These are phyloP conservation scores for Fonsecaea multimorphosa DNA, from an alignment of 2,329 filamentous ascomycete species.

Conservation along the genomic window DNA sequence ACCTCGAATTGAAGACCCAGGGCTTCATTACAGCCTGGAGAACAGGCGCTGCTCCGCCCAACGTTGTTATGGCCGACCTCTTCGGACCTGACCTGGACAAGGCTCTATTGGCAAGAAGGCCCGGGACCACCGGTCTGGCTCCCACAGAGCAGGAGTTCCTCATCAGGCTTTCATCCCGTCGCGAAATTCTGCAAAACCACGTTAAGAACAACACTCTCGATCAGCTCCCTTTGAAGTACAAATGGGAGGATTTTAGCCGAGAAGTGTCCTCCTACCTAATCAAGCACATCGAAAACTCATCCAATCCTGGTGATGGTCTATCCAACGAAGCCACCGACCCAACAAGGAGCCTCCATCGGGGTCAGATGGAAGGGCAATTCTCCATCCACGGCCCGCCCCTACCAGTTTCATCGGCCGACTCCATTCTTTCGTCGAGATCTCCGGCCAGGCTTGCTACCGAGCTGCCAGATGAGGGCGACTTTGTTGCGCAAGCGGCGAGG, in stretches of 20 bases:
- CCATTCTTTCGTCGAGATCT: constrained; percentile 11
- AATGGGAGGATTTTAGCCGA: constrained; percentile 68
- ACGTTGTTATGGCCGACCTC: constrained; percentile 64
- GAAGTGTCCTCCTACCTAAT: constrained; percentile 64
- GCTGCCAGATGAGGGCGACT: constrained; percentile 47
- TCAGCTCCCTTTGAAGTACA: constrained; percentile 63
- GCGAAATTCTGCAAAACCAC: constrained; percentile 63
- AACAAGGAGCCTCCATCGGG: constrained; percentile 22
- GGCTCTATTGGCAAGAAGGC: constrained; percentile 60
- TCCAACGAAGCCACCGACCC: constrained; percentile 16
- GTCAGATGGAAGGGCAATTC: constrained; percentile 31
- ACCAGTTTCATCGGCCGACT: constrained; percentile 24
- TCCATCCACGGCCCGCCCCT: constrained; percentile 38
- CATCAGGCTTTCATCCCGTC: constrained; percentile 59
- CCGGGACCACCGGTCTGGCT: constrained; percentile 60
- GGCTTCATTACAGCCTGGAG: constrained; percentile 68
- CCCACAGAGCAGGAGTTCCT: constrained; percentile 67
- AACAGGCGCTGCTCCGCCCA: constrained; percentile 60
- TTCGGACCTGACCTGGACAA: constrained; percentile 65
- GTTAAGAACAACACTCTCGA: constrained; percentile 58
- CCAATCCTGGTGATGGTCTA: constrained; percentile 5
- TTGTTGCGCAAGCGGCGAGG: constrained; percentile 55
- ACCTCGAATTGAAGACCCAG: constrained; percentile 70
- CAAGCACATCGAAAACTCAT: constrained; percentile 48
- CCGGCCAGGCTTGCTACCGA: constrained; percentile 9